Evolutionary conservation across 768 basidiomycete species (phyloP).

Genomic region (Saitozyma podzolica): DNA sequence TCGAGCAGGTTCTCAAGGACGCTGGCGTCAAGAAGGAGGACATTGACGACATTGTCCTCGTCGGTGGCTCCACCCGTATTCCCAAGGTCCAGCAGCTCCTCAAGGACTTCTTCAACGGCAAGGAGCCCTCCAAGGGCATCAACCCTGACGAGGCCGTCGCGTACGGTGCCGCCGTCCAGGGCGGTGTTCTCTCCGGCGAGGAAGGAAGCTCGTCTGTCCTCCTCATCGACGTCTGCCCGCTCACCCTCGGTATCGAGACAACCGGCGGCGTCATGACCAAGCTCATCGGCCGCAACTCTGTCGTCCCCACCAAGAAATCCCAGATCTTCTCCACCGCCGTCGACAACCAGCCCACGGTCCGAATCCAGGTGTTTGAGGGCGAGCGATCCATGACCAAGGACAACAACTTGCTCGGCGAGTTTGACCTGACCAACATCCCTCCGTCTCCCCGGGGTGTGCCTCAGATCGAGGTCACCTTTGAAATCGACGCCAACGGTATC

Average conservation of each 20-base stretch:
- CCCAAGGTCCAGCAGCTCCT: slow-evolving; percentile 96
- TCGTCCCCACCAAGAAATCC: slow-evolving; percentile 53
- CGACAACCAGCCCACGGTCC: slow-evolving; percentile 54
- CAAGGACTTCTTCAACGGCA: slow-evolving; percentile 97
- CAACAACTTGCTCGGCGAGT: slow-evolving; percentile 97
- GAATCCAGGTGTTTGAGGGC: slow-evolving; percentile 66
- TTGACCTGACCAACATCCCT: slow-evolving; percentile 93
- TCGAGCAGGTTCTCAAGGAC: slow-evolving; percentile 98
- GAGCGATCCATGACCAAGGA: slow-evolving; percentile 98
- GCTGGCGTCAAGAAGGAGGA: slow-evolving; percentile 98
- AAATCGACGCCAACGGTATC: slow-evolving; percentile 82
- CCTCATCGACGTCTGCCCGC: slow-evolving; percentile 87
- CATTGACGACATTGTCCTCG: slow-evolving; percentile 92
- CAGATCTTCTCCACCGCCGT: slow-evolving; percentile 55
- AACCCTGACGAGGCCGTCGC: slow-evolving; percentile 99
- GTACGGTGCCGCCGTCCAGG: slow-evolving; percentile 98
- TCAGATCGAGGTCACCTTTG: slow-evolving; percentile 96
- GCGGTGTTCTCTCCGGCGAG: slow-evolving; percentile 94
- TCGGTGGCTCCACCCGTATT: slow-evolving; percentile 98
- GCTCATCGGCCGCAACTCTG: slow-evolving; percentile 62
- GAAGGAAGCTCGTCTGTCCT: slow-evolving; percentile 85
- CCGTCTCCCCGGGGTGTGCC: slow-evolving; percentile 97
- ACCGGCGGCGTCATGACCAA: slow-evolving; percentile 99
- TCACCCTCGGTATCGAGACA: slow-evolving; percentile 74
- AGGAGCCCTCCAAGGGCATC: slow-evolving; percentile 98